Conservation (phyloP, 495 filamentous ascomycete genomes). For the Aspergillus kassunensis region DNA sequence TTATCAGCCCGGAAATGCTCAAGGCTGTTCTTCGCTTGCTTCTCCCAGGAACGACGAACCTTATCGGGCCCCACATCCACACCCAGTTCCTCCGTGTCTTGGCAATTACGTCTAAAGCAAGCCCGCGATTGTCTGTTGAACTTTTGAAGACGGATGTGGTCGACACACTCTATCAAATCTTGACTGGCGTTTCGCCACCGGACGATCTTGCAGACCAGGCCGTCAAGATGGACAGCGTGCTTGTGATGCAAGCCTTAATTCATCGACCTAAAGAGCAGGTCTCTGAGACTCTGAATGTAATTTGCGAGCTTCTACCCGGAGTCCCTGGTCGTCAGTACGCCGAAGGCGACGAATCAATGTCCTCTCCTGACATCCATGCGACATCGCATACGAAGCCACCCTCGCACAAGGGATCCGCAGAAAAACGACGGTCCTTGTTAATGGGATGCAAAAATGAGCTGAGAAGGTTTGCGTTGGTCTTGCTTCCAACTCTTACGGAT, state of each 20-base stretch:
- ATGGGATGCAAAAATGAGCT: slow-evolving; percentile 79
- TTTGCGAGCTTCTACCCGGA: slow-evolving; percentile 86
- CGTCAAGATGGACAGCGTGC: slow-evolving; percentile 90
- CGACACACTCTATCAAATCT: slow-evolving; percentile 94
- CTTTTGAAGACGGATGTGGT: slow-evolving; percentile 96
- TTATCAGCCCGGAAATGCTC: slow-evolving; percentile 82
- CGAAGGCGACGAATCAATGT: slow-evolving; percentile 49
- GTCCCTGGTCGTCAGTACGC: slow-evolving; percentile 34
- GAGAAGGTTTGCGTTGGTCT: slow-evolving; percentile 85
- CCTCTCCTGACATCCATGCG: slow-evolving; percentile 38
- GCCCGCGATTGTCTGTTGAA: slow-evolving; percentile 80
- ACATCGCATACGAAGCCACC: slow-evolving; percentile 33
- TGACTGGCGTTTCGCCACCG: slow-evolving; percentile 93
- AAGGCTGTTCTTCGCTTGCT: slow-evolving; percentile 85
- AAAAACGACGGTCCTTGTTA: slow-evolving; percentile 73
- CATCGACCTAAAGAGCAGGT: slow-evolving; percentile 96
- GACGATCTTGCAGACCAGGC: slow-evolving; percentile 73
- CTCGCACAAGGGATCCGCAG: slow-evolving; percentile 59
- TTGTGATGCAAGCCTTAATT: slow-evolving; percentile 98
- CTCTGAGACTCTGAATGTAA: slow-evolving; percentile 94
- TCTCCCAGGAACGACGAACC: slow-evolving; percentile 89
- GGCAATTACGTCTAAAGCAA: slow-evolving; percentile 81
- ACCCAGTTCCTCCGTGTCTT: slow-evolving; percentile 93
- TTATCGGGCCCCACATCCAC: slow-evolving; percentile 93
- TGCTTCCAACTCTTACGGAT: slow-evolving; percentile 96